Base-by-base conservation (phyloP, 768 basidiomycete genomes). In the Serpula lacrymans region DNA sequence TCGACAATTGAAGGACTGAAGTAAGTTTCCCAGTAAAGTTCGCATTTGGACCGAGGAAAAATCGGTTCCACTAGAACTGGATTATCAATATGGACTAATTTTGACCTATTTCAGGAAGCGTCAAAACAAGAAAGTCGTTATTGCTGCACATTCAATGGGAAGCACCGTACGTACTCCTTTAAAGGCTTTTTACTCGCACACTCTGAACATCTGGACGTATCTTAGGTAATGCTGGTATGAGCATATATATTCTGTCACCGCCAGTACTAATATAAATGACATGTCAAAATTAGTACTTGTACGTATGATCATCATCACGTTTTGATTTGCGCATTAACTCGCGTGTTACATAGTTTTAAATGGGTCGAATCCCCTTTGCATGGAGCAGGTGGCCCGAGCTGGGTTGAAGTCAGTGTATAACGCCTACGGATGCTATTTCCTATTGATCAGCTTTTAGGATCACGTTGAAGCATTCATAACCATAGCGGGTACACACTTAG, bases 351-450 rank as follows among this genome's bases (percentile, higher is more conserved):
- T 43, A 94, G 92, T 58, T 76, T 94, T 54, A 95, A 96, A 68
- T 99, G 95, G 95, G 94, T 95, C 0, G 95, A 98, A 64, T 88
- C 90, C 1, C 82, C 83, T 7, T 65, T 73, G 30, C 80, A 84
- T 48, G 93, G 92, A 6, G 73, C 74, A 2, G 95, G 92, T 11
- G 95, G 94, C 2, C 65, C 79, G 6, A 67, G 77, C 20, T 98
- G 95, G 95, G 92, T 95, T 10, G 94, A 98, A 71, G 90, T 89
- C 46, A 39, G 64, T 42, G 11, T 27, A 33, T 9, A 36, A 28
- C 14, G 21, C 21, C 14, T 5, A 16, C 11, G 22, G 9, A 5
- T 26, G 39, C 7, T 22, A 6, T 12, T 34, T 17, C 12, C 16
- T 40, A 36, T 43, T 3, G 16, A 29, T 49, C 20, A 45, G 37